Conservation (phyloP, 2,329 filamentous ascomycete genomes). For the Colletotrichum gloeosporioides region DNA sequence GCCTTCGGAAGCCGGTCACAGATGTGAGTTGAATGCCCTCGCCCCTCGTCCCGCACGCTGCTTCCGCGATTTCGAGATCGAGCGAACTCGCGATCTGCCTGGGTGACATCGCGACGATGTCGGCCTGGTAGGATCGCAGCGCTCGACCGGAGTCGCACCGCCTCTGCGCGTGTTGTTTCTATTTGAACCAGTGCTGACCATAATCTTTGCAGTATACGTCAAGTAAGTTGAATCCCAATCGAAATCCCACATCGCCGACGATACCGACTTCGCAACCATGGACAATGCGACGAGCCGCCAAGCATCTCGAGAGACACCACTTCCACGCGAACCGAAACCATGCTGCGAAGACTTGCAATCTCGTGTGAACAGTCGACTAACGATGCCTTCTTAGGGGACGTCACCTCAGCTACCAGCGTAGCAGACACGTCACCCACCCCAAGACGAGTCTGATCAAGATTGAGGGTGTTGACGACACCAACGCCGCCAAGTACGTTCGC, state of each 20-base stretch:
- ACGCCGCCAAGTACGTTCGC: slow-evolving; percentile 79
- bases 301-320: not conserved
- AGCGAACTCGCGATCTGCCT: not conserved
- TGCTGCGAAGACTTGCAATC: not conserved
- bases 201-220: slow-evolving; percentile 72
- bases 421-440: slow-evolving; percentile 89
- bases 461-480: slow-evolving; percentile 92
- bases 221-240: slow-evolving; percentile 69
- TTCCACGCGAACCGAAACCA: not conserved
- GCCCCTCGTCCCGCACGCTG: not conserved
- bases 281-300: not conserved
- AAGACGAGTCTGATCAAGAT: slow-evolving; percentile 97
- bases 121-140: not conserved
- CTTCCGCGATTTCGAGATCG: not conserved
- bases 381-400: slow-evolving; percentile 71
- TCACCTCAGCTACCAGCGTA: slow-evolving; percentile 97
- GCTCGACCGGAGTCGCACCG: not conserved
- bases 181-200: slow-evolving; percentile 40
- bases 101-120: not conserved
- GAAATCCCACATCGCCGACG: not conserved
- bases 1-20: slow-evolving; percentile 87
- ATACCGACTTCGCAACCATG: not conserved
- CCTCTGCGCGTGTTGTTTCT: not conserved
- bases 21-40: slow-evolving; percentile 69
- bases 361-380: slow-evolving; percentile 5